phyloP scores from a whole-genome alignment of 371 early-diverging fungal genomes.

The Mortierella sp. region DNA sequence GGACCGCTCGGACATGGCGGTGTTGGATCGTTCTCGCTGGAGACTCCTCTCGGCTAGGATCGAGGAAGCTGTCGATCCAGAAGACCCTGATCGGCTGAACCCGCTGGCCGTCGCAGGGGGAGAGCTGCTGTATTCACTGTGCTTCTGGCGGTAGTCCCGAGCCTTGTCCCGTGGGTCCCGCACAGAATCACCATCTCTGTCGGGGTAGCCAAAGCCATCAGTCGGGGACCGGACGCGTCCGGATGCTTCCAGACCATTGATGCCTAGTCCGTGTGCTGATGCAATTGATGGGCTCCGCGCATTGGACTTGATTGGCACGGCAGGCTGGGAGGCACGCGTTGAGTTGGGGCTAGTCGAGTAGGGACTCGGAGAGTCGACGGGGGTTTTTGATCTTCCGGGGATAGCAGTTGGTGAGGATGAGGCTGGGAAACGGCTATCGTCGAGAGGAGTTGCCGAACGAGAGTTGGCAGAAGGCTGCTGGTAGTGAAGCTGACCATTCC shows the following conservation, averaged over 20 bases:
- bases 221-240: constrained; percentile 40
- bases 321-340: constrained; percentile 35
- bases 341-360: constrained; percentile 32
- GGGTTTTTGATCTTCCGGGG: constrained; percentile 43
- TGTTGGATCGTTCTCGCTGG: constrained; percentile 48
- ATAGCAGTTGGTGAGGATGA: constrained; percentile 18
- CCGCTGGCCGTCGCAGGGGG: constrained; percentile 28
- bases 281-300: constrained; percentile 48
- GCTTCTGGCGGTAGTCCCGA: constrained; percentile 10
- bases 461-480: constrained; percentile 12
- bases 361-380: constrained; percentile 24
- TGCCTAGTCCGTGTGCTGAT: constrained; percentile 48
- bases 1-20: constrained; percentile 43
- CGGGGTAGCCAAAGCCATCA: constrained; percentile 9
- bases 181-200: constrained; percentile 24
- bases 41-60: constrained; percentile 19
- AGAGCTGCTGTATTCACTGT: constrained; percentile 23
- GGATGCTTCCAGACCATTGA: constrained; percentile 34
- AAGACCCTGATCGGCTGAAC: constrained; percentile 39
- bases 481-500: too few species aligned
- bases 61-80: constrained; percentile 39
- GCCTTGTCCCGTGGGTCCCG: constrained; percentile 15
- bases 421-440: too few species aligned
- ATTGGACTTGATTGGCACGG: constrained; percentile 45
- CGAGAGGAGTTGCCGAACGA: neutral